Base-by-base conservation (phyloP, 257 asterid genomes). In the Solanum appendiculatum region DNA sequence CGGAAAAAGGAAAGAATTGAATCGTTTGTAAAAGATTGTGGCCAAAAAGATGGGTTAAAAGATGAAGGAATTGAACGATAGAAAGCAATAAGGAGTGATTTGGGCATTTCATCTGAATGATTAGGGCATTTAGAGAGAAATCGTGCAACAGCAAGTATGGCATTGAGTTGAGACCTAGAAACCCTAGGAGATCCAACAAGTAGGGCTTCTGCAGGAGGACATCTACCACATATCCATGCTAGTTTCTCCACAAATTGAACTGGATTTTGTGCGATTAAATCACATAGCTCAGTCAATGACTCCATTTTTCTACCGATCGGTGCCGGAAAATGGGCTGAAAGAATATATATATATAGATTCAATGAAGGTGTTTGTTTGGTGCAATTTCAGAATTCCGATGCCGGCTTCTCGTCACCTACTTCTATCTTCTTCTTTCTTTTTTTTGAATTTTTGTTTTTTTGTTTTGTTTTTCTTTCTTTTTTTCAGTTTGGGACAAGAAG, bases 81-180 rank as follows among this genome's bases (percentile, higher is more conserved):
- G 82, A 96, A 96, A 31, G 96, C 98, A 25, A 97, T 88, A 64
- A 94, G 72, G 84, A 93, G 91, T 60, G 98, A 92, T 88, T 93
- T 96, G 84, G 98, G 97, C 7, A 96, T 91, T 74, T 91, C 94
- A 68, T 95, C 91, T 5, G 90, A 92, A 63, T 91, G 88, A 88
- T 89, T 87, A 27, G 95, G 91, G 89, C 98, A 95, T 85, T 92
- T 93, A 3, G 99, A 97, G 44, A 96, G 91, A 87, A 97, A 95
- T 16, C 99, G 94, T 63, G 98, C 95, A 7, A 94, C 86, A 27
- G 97, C 96, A 58, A 97, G 97, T 75, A 93, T 88, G 51, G 95
- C 98, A 90, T 96, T 93, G 87, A 97, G 97, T 91, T 96, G 99
- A 54, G 98, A 92, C 93, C 97, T 92, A 48, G 99, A 91, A 86